Base-by-base conservation (phyloP, 2,329 filamentous ascomycete species). In the Tetracladium maxilliforme region DNA sequence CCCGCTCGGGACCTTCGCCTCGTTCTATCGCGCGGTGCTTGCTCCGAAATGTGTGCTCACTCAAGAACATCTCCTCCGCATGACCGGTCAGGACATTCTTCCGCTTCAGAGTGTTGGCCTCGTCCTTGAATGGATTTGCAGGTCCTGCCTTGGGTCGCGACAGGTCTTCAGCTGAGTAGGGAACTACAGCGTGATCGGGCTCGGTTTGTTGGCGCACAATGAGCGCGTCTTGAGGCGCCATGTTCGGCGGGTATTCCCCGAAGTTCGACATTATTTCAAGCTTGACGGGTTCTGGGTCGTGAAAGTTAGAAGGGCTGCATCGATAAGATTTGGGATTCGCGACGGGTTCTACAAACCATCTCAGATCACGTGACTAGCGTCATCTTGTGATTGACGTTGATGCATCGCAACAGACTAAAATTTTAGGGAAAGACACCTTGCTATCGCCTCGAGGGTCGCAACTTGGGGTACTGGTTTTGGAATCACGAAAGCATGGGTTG, bases 11-110 rank as follows among this genome's bases (percentile, higher is more conserved):
- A 33, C 69, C 65, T 35, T 52, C 75, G 47, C 41, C 70, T 33
- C 77, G 66, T 46, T 87, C 76, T 31, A 90, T 68, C 3, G 83
- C 84, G 29, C 83, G 76, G 46, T 94, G 86, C 35, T 90, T 84
- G 42, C 70, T 70, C 38, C 82, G 72, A 47, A 98, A 98, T 1
- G 81, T 84, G 34, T 87, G 71, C 43, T 95, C 90, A 48, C 82
- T 92, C 35, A 98, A 71, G 38, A 70, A 80, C 0, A 80, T 84
- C 51, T 98, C 87, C 38, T 90, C 69, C 3, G 90, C 90, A 40
- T 70, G 77, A 8, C 90, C 90, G 0, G 90, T 94, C 8, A 81
- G 63, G 2, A 86, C 64, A 33, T 84, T 87, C 44, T 86, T 87
- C 31, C 80, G 71, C 51, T 86, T 87, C 30, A 72, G 46, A 2